Evolutionary conservation across 169 alveolate genomes (phyloP).

Genomic region (Eimeria maxima): DNA sequence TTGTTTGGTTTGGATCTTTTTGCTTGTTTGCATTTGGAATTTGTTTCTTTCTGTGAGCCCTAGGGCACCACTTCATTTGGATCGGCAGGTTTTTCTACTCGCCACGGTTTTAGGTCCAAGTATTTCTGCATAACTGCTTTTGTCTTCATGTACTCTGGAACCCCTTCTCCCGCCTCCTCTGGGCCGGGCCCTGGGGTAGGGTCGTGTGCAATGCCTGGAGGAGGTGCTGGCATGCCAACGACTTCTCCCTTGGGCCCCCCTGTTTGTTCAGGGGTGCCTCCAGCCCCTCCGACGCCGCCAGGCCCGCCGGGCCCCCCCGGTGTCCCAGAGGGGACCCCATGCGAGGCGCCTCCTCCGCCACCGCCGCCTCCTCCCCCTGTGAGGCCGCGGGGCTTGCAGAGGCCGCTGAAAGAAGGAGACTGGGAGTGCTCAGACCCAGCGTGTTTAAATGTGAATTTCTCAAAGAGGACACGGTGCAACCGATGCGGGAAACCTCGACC

Average conservation of each 20-base stretch:
- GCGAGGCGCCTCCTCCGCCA: constrained; percentile 11
- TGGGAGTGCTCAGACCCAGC: constrained; percentile 83
- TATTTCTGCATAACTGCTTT: not conserved
- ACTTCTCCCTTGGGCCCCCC: constrained; percentile 2
- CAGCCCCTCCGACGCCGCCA: not conserved
- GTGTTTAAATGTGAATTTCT: constrained; percentile 89
- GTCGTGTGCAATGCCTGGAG: not conserved
- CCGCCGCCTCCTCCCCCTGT: constrained; percentile 46
- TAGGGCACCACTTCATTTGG: not conserved
- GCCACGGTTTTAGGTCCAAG: not conserved
- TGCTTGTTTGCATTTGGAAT: not conserved
- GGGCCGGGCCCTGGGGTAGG: not conserved
- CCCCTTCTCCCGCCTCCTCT: constrained; percentile 8
- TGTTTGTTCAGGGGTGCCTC: not conserved
- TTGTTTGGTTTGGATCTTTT: not conserved
- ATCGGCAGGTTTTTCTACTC: not conserved
- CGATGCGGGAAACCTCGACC: constrained; percentile 88
- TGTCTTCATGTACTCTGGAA: not conserved
- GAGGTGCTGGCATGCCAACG: not conserved
- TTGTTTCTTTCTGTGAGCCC: not conserved
- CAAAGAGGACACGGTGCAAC: constrained; percentile 90
- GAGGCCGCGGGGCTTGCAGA: constrained; percentile 11
- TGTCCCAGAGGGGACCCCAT: not conserved
- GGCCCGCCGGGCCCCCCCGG: constrained; percentile 14
- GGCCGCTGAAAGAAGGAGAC: constrained; percentile 80